Base-by-base conservation (phyloP, 2,329 filamentous ascomycete species). In the Mycosphaerella arachidis region DNA sequence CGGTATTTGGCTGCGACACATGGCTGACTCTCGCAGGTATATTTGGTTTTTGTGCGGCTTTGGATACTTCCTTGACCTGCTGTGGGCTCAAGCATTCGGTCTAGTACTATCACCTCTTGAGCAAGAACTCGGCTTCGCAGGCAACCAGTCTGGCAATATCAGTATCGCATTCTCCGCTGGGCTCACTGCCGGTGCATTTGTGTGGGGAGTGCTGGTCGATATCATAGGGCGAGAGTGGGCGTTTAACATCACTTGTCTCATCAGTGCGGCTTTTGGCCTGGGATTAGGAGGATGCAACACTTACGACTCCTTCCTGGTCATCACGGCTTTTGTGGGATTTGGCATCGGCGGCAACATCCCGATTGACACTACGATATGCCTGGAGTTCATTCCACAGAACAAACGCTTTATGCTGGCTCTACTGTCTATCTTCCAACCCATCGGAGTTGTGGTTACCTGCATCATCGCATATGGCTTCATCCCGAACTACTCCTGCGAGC, bases 41-140 rank as follows among this genome's bases (percentile, higher is more conserved):
- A 72, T 74, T 60, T 84, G 80, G 81, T 67, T 71, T 3, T 70
- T 84, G 0, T 84, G 81, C 63, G 82, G 82, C 37, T 81, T 82
- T 43, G 82, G 82, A 1, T 84, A 83, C 66, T 71, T 83, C 48
- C 75, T 85, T 48, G 83, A 85, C 64, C 71, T 85, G 24, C 74
- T 83, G 46, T 86, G 82, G 81, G 81, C 83, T 3, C 83, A 85
- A 63, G 83, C 80, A 0, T 83, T 85, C 65, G 82, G 82, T n/a
- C 76, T 86, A 3, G 76, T 84, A 0, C 71, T 84, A 10, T 78
- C 77, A 7, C 80, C 82, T 4, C 70, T 86, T 56, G 76, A 84
- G 65, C 82, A 84, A 67, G 83, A 86, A 68, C 68, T 86, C 20
- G 82, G 81, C 0, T 84, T 86, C 59, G 67, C 71, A 10, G 66